Conservation (phyloP, 2,329 filamentous ascomycete genomes). For the Neophaeococcomyces aloes region DNA sequence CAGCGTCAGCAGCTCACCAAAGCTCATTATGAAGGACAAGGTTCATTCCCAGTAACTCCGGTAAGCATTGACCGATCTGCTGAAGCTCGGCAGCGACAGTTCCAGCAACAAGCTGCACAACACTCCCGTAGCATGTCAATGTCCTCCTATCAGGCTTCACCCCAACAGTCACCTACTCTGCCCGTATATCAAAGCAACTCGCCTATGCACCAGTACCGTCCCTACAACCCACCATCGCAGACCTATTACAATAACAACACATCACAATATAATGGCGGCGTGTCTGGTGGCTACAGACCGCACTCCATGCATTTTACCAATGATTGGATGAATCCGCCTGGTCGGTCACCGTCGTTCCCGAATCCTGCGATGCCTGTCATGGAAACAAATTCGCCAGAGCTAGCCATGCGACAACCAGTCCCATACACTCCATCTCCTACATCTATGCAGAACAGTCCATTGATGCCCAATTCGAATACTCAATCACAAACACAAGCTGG, state of each 20-base stretch:
- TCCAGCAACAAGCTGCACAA: constrained; percentile 20
- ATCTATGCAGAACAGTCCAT: background rate
- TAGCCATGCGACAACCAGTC: constrained; percentile 3
- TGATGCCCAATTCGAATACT: background rate
- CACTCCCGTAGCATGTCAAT: constrained; percentile 20
- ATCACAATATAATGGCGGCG: background rate
- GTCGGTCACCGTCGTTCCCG: constrained; percentile 3
- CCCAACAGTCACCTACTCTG: constrained; percentile 5
- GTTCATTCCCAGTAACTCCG: background rate
- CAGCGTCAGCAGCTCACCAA: constrained; percentile 19
- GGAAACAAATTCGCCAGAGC: constrained; percentile 5
- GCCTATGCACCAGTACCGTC: constrained; percentile 1
- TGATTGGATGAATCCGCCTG: constrained; percentile 19
- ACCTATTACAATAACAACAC: constrained; percentile 5
- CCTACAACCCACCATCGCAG: constrained; percentile 3
- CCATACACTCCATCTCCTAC: constrained; percentile 3
- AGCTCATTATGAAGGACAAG: constrained; percentile 12
- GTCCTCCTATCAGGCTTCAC: constrained; percentile 11
- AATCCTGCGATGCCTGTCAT: constrained; percentile 8
- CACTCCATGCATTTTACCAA: constrained; percentile 14
- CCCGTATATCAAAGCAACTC: constrained; percentile 5
- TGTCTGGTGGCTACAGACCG: constrained; percentile 1
- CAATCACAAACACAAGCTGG: constrained; percentile 1
- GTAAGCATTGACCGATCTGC: constrained; percentile 19
- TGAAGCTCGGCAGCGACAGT: constrained; percentile 20